These are phyloP conservation scores for Cymbopogon flexuosus DNA, from an alignment of 202 grass and related monocot genomes.

Conservation along the genomic window DNA sequence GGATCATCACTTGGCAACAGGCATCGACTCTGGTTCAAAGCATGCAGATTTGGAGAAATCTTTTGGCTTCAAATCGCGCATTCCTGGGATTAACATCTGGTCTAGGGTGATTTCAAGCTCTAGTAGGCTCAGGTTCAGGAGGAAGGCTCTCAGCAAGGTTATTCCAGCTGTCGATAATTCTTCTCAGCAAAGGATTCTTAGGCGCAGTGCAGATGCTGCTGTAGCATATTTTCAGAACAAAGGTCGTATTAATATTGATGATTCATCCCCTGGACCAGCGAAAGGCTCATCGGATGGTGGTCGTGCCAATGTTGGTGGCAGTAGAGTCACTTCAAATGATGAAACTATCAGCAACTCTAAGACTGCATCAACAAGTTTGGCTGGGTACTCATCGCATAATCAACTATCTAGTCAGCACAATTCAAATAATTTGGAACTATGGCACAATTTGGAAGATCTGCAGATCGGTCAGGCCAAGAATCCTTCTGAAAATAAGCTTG, in stretches of 20 bases:
- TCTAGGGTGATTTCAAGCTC: constrained; percentile 53
- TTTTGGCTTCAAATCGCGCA: constrained; percentile 56
- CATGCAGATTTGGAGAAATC: constrained; percentile 72
- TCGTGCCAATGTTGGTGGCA: constrained; percentile 19
- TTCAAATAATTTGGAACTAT: constrained; percentile 11
- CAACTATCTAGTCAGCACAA: constrained; percentile 15
- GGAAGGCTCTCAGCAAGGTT: constrained; percentile 53
- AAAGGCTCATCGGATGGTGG: constrained; percentile 44
- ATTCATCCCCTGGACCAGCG: constrained; percentile 35
- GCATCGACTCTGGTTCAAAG: constrained; percentile 54
- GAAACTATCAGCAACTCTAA: constrained; percentile 1
- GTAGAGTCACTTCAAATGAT: constrained; percentile 2
- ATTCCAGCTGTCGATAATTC: constrained; percentile 47
- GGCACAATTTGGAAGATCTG: constrained; percentile 24
- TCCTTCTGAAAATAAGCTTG: constrained; percentile 25
- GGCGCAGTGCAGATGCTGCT: constrained; percentile 69
- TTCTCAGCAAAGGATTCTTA: constrained; percentile 82
- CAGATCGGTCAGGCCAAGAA: constrained; percentile 23
- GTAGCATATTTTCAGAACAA: constrained; percentile 54
- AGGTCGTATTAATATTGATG: constrained; percentile 31
- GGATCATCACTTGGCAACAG: constrained; percentile 51
- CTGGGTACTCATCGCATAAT: constrained; percentile 8
- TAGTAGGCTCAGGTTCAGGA: constrained; percentile 49
- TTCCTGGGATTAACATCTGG: constrained; percentile 56
- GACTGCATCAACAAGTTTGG: not conserved